These are phyloP conservation scores for Fragilariopsis cylindrus DNA, from an alignment of 108 stramenopile genomes.

Conservation along the genomic window DNA sequence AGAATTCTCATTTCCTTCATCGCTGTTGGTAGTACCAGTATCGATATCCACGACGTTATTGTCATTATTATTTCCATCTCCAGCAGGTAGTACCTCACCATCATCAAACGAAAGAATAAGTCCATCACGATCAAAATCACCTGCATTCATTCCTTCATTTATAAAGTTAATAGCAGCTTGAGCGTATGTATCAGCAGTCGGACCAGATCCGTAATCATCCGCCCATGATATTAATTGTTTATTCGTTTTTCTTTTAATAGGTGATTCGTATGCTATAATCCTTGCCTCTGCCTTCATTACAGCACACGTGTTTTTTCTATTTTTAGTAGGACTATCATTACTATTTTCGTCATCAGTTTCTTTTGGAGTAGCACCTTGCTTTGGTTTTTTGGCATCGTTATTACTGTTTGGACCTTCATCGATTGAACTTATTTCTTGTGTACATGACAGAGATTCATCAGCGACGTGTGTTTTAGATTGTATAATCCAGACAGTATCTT, in stretches of 20 bases:
- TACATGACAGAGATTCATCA: not conserved
- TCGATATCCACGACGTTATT: not conserved
- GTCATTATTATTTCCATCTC: not conserved
- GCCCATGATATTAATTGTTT: not conserved
- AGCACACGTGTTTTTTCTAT: not conserved
- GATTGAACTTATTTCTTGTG: not conserved
- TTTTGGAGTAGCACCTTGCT: not conserved
- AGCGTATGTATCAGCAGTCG: not conserved
- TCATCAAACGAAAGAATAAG: not conserved
- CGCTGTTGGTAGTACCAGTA: not conserved
- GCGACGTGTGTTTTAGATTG: slow-evolving; percentile 16
- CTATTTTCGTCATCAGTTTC: slow-evolving; percentile 2
- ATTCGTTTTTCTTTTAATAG: not conserved
- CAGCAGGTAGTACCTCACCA: not conserved
- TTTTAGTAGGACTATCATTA: not conserved
- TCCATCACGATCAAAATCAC: not conserved
- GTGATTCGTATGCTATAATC: slow-evolving; percentile 10
- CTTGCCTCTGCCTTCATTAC: not conserved
- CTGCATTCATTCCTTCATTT: not conserved
- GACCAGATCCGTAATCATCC: not conserved
- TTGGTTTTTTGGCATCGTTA: too few relatives aligned
- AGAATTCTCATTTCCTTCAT: not conserved
- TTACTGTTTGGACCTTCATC: not conserved
- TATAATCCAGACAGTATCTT: slow-evolving; percentile 11
- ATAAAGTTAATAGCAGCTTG: not conserved